Percentiles rank a stretch among this genome's conserved stretches.
Evolutionary conservation across 805 yeast genomes (phyloP).

Genomic region (Suhomyces prunicola): DNA sequence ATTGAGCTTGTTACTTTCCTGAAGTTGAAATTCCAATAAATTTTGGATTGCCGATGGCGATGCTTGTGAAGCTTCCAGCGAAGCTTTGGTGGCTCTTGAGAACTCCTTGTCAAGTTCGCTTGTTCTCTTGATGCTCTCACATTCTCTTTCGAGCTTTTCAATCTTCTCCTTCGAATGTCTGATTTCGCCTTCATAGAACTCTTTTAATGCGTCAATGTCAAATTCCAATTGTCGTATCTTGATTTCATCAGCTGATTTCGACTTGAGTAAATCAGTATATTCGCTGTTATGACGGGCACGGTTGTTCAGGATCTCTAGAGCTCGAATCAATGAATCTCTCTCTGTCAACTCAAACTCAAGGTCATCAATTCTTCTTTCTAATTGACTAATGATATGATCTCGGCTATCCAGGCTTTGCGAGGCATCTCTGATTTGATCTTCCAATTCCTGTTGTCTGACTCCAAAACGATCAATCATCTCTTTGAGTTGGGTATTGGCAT

Average conservation of each 20-base stretch:
- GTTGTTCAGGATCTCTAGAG: conserved; percentile 7
- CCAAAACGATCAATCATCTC: conserved; percentile 6
- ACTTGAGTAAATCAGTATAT: conserved; percentile 30
- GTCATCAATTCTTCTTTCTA: conserved; percentile 2
- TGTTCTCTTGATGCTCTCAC: conserved; percentile 4
- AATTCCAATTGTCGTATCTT: conserved; percentile 32
- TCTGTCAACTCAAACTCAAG: conserved; percentile 8
- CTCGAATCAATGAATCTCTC: conserved; percentile 21
- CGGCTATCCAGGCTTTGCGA: background rate
- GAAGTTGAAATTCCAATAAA: conserved; percentile 32
- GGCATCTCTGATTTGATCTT: background rate
- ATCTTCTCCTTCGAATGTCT: conserved; percentile 29
- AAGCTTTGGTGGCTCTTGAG: background rate
- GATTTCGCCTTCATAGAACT: conserved; percentile 31
- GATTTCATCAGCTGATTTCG: conserved; percentile 37
- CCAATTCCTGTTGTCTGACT: conserved; percentile 2
- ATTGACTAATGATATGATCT: background rate
- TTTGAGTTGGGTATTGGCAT: conserved; percentile 11
- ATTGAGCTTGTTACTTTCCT: conserved; percentile 25
- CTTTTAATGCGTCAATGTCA: conserved; percentile 37
- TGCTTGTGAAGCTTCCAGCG: background rate
- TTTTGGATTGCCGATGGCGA: conserved; percentile 17
- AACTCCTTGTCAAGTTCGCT: conserved; percentile 1
- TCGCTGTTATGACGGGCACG: conserved; percentile 11
- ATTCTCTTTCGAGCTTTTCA: conserved; percentile 15